phyloP scores from a whole-genome alignment of 345 rosid species.

The Noccaea bulbosa region DNA sequence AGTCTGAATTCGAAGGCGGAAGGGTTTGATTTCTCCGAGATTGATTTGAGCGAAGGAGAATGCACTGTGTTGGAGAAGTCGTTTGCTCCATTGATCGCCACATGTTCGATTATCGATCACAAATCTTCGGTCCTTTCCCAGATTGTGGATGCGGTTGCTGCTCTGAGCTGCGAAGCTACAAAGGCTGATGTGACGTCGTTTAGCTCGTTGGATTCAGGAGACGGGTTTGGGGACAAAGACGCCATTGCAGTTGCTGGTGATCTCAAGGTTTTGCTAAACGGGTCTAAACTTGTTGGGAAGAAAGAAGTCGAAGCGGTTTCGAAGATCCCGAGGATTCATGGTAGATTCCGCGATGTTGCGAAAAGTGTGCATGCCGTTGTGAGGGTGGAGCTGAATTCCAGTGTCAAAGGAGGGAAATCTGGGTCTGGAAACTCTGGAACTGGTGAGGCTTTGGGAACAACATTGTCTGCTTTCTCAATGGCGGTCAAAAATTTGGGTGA shows the following conservation, averaged over 20 bases:
- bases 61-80: conserved; percentile 39
- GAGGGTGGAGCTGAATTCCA: neutral
- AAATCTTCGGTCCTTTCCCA: conserved; percentile 48
- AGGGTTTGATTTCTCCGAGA: neutral
- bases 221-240: conserved; percentile 48
- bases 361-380: neutral
- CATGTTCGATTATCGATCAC: conserved; percentile 58
- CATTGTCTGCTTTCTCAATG: neutral
- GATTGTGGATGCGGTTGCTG: conserved; percentile 59
- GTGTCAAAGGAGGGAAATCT: neutral
- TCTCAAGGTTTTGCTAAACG: conserved; percentile 62
- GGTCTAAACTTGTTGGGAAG: conserved; percentile 61
- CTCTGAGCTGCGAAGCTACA: conserved; percentile 73
- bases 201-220: conserved; percentile 53
- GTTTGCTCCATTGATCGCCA: conserved; percentile 42
- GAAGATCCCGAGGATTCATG: neutral
- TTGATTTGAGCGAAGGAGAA: conserved; percentile 55
- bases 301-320: neutral
- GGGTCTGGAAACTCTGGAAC: neutral
- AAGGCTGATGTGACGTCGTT: conserved; percentile 53
- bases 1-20: conserved; percentile 37
- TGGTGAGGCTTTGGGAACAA: neutral
- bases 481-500: neutral
- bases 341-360: neutral
- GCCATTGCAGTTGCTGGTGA: conserved; percentile 65